Base-by-base conservation (phyloP, 306 rosid species). In the Quercus alba region DNA sequence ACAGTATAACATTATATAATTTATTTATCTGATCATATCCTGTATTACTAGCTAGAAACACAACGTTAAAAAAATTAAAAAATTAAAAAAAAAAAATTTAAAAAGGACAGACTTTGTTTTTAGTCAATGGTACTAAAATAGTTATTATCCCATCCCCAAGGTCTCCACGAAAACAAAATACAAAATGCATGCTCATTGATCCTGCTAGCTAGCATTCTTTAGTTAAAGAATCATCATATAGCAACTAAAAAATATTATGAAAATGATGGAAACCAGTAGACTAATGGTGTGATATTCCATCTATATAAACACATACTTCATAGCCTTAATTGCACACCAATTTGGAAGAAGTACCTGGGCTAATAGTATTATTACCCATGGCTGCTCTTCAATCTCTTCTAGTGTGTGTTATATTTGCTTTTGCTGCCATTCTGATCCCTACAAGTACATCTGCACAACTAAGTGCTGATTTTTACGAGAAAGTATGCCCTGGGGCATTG, bases 401-500 rank as follows among this genome's bases (percentile, higher is more conserved):
- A 23, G 18, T 80, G 8, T 49, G 20, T 72, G 18, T 49, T 12
- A 1, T 72, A 49, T 4, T 74, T 13, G 58, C 26, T 38, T 18
- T 67, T 25, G 14, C 38, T 31, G 75, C 52, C 68, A 33, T 46
- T 8, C 3, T 74, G 33, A 74, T 5, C 57, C 79, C 77, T 23
- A 55, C 54, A 12, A 49, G 1, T 49, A 49, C 51, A 52, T 21
- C 17, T 67, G 75, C 59, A 21, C 58, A 30, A 0, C 84, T 86
- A 1, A 67, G 30, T 80, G 41, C 73, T 44, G 0, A 63, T 74
- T 86, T 83, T 78, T 86, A 86, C 44, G 0, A 62, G 0, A 61
- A 62, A 19, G n/a, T 77, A 38, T 86, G 89, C 67, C 89, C 89
- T 3, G 4, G 78, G 73, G 89, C 87, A 44, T 54, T 86, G 52